Evolutionary conservation across 352 stramenopile species (phyloP).

Genomic region (Pythium myriotylum): DNA sequence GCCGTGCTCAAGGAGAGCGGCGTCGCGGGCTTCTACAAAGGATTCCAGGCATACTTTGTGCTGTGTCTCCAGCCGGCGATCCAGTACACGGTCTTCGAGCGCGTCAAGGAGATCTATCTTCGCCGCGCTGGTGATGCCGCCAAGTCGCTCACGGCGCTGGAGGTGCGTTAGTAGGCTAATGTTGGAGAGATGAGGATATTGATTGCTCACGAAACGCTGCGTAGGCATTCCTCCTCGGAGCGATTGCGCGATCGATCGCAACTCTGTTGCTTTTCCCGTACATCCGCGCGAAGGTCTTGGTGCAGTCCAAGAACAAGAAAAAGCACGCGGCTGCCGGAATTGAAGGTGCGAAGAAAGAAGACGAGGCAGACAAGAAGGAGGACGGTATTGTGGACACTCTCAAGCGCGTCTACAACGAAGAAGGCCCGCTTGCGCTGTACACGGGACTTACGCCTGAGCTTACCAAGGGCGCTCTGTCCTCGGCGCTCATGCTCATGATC

Average conservation of each 20-base stretch:
- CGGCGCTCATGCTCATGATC: conserved; percentile 97
- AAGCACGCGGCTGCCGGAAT: conserved; percentile 8
- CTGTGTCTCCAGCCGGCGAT: conserved; percentile 97
- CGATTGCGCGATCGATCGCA: conserved; percentile 92
- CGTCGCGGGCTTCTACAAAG: conserved; percentile 82
- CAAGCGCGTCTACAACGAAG: conserved; percentile 76
- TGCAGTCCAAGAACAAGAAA: conserved; percentile 89
- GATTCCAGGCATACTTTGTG: conserved; percentile 91
- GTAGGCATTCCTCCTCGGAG: conserved; percentile 95
- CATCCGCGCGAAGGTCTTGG: conserved; percentile 95
- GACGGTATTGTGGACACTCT: conserved; percentile 81
- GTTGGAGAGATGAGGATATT: background rate
- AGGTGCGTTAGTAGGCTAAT: conserved; percentile 39
- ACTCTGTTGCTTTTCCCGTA: conserved; percentile 97
- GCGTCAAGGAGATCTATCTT: conserved; percentile 77
- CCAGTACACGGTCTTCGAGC: conserved; percentile 97
- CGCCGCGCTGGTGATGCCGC: conserved; percentile 59
- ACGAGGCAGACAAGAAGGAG: conserved; percentile 43
- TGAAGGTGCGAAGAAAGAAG: conserved; percentile 21
- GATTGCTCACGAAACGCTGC: background rate
- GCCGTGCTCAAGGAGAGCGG: conserved; percentile 73
- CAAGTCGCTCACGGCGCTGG: conserved; percentile 60
- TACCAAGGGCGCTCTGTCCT: conserved; percentile 94
- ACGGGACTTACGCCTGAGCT: conserved; percentile 94
- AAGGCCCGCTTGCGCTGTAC: conserved; percentile 91